Evolutionary conservation across 495 filamentous ascomycete species (phyloP).

Genomic region (Podospora australis): DNA sequence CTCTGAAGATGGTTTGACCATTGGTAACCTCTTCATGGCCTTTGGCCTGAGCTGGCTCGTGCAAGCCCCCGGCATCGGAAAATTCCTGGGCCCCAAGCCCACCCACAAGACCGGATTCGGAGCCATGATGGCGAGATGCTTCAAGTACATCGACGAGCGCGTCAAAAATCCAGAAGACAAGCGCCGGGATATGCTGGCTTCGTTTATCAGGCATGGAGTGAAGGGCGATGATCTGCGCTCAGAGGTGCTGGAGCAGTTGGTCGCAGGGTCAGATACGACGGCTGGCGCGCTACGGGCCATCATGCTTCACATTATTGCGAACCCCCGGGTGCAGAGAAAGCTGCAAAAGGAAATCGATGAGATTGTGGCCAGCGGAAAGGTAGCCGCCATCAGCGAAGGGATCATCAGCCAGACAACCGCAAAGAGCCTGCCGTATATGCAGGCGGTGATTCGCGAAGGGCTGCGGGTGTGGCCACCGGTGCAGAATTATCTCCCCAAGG

Average conservation of each 20-base stretch:
- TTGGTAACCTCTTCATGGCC: conserved; percentile 20
- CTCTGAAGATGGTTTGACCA: conserved; percentile 18
- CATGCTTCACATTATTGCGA: conserved; percentile 47
- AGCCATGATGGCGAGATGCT: conserved; percentile 19
- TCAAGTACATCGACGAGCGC: conserved; percentile 23
- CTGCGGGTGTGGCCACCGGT: conserved; percentile 38
- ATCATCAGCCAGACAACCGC: conserved; percentile 35
- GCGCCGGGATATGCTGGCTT: conserved; percentile 33
- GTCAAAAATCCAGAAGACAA: conserved; percentile 22
- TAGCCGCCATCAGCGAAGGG: conserved; percentile 1
- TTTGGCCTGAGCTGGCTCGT: conserved; percentile 35
- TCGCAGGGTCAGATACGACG: conserved; percentile 53
- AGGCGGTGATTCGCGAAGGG: conserved; percentile 43
- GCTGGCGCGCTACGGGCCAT: conserved; percentile 52
- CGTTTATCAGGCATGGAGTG: conserved; percentile 38
- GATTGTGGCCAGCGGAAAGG: conserved; percentile 14
- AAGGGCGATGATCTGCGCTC: conserved; percentile 31
- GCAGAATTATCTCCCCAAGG: conserved; percentile 30
- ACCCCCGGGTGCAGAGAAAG: conserved; percentile 40
- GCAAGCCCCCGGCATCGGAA: conserved; percentile 31
- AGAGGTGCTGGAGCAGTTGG: conserved; percentile 32
- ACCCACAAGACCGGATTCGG: conserved; percentile 37
- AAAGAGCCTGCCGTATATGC: conserved; percentile 42
- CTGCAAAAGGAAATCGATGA: conserved; percentile 53
- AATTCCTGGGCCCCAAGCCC: conserved; percentile 43